Conservation (phyloP, 2,329 filamentous ascomycete genomes). For the Xylariaceae sp. region DNA sequence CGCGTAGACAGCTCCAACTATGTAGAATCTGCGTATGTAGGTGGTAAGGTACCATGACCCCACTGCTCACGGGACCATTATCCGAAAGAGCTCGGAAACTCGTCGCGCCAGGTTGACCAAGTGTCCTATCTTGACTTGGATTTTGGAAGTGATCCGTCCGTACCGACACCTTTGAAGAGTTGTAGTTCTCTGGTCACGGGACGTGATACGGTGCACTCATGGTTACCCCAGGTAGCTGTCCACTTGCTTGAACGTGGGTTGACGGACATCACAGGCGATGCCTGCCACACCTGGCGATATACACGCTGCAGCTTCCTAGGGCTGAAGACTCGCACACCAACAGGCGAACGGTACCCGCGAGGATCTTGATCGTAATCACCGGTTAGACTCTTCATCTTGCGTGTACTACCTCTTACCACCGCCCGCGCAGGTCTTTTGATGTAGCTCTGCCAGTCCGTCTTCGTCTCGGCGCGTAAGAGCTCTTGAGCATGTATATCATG, state of each 20-base stretch:
- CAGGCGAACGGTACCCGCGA: constrained; percentile 25
- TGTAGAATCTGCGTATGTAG: background rate
- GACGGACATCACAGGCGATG: constrained; percentile 32
- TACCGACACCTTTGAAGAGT: constrained; percentile 44
- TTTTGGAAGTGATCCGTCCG: too few relatives aligned
- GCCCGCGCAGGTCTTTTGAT: constrained; percentile 34
- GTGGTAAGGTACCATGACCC: too few relatives aligned
- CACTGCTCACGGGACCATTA: too few relatives aligned
- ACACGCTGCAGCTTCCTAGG: constrained; percentile 39
- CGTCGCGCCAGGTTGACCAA: too few relatives aligned
- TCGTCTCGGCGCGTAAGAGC: background rate
- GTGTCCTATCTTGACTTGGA: too few relatives aligned
- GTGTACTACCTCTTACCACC: constrained; percentile 33
- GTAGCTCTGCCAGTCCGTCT: constrained; percentile 40
- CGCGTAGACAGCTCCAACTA: constrained; percentile 7
- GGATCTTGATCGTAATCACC: constrained; percentile 34
- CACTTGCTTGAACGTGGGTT: constrained; percentile 21
- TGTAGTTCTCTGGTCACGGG: constrained; percentile 32
- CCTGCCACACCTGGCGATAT: constrained; percentile 32
- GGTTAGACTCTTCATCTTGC: constrained; percentile 31
- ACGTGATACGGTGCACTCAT: constrained; percentile 20
- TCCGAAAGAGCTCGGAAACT: too few relatives aligned
- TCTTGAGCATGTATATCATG: background rate
- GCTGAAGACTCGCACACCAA: constrained; percentile 31
- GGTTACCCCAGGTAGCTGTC: constrained; percentile 43